Base-by-base conservation (phyloP, 768 basidiomycete genomes). In the Boletus rufocinnamomeus region DNA sequence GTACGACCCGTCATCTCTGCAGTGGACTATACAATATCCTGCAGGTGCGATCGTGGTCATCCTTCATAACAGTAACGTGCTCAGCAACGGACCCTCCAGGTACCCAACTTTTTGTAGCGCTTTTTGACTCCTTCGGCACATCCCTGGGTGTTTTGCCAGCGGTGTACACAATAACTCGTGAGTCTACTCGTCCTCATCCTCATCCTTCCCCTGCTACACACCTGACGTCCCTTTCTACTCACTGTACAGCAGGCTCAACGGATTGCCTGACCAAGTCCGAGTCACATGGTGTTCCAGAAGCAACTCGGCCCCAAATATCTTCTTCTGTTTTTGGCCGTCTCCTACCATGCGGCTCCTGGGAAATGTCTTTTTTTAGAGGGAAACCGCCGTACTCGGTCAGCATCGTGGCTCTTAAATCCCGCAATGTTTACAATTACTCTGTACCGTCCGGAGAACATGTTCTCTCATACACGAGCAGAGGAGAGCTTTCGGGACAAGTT, bases 391-490 rank as follows among this genome's bases (percentile, higher is more conserved):
- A 82, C 66, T 75, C 61, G 16, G 58, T 82, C 19, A 77, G 76
- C 1, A 57, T 84, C 27, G 75, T 74, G 34, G 70, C 74, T 8
- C 52, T 75, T 34, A 70, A 73, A 50, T 77, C 79, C 0, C 69
- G 75, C 1, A 66, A 73, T 9, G 67, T 80, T 23, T 80, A 76
- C 19, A 80, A 80, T 59, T 73, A 77, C 32, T 76, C 77, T 2
- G 65, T 69, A 5, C 57, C 66, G 2, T 68, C 67, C 2, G 77
- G 77, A 56, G 72, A 56, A 38, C 30, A 79, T 57, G 61, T 58
- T 2, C 77, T 79, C 54, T 78, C 79, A 0, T 80, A 69, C 58
- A 79, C 79, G 50, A 76, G 81, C 58, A 72, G 77, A 7, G 78
- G 76, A 6, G 66, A 69, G 48, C 76, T 79, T 5, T 60, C 61